Conservation (phyloP, 1,284 basidiomycete species). For the Mixia osmundae region DNA sequence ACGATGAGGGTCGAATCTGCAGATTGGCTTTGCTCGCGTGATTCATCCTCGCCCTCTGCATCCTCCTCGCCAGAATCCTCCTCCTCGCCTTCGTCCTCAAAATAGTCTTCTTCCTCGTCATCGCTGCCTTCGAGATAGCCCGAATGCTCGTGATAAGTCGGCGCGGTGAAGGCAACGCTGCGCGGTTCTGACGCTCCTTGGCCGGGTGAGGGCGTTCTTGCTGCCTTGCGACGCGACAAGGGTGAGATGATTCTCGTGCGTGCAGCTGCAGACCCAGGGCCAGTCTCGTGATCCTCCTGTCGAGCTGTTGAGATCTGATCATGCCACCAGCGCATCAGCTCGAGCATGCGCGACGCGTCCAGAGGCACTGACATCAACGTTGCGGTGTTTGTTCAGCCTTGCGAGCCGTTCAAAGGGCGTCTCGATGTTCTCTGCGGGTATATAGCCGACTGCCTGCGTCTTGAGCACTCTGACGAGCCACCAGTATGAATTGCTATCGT, state of each 20-base stretch:
- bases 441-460: slow-evolving; percentile 97
- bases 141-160: slow-evolving; percentile 29
- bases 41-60: slow-evolving; percentile 13
- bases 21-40: slow-evolving; percentile 2
- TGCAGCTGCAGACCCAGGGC: slow-evolving; percentile 16
- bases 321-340: neutral
- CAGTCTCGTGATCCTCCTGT: slow-evolving; percentile 19
- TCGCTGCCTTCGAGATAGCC: slow-evolving; percentile 40
- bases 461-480: slow-evolving; percentile 91
- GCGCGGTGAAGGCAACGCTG: slow-evolving; percentile 26
- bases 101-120: slow-evolving; percentile 26
- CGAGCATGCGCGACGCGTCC: neutral
- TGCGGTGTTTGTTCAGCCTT: slow-evolving; percentile 86
- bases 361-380: slow-evolving; percentile 55
- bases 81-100: slow-evolving; percentile 7
- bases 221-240: slow-evolving; percentile 5
- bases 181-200: slow-evolving; percentile 4
- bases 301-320: slow-evolving; percentile 19
- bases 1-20: slow-evolving; percentile 9
- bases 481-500: slow-evolving; percentile 94
- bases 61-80: slow-evolving; percentile 10
- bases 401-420: slow-evolving; percentile 92
- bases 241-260: slow-evolving; percentile 17
- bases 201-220: slow-evolving; percentile 13
- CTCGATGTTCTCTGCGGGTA: slow-evolving; percentile 97